Conservation (phyloP, 1,284 basidiomycete genomes). For the Puccinia novopanici region DNA sequence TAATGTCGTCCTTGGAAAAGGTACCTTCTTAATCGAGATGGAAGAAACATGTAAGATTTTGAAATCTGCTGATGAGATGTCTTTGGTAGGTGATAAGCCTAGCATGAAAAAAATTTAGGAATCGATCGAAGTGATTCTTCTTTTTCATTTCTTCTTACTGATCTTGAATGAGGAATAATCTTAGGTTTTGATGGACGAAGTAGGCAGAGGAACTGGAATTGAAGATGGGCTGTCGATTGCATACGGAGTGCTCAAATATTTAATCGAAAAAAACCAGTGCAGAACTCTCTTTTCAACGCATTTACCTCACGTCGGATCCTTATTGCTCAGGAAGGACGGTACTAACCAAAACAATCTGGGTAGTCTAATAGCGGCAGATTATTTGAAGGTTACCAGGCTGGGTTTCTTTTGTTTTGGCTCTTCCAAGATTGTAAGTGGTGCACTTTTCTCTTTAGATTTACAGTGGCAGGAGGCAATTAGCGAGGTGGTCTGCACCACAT, state of each 20-base stretch:
- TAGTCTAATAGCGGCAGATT: slow-evolving; percentile 53
- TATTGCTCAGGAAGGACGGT: slow-evolving; percentile 60
- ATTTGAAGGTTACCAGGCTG: slow-evolving; percentile 26
- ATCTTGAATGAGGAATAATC: neutral
- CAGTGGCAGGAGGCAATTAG: neutral
- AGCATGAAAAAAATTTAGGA: neutral
- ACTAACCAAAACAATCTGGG: slow-evolving; percentile 55
- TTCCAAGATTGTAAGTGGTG: slow-evolving; percentile 61
- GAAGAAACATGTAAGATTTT: slow-evolving; percentile 65
- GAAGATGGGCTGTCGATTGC: slow-evolving; percentile 89
- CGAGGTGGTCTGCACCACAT: neutral
- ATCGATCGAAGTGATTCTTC: neutral
- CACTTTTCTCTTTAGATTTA: slow-evolving; percentile 65
- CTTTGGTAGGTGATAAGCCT: slow-evolving; percentile 66
- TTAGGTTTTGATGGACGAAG: slow-evolving; percentile 95
- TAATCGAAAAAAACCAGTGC: slow-evolving; percentile 73
- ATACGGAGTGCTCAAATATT: slow-evolving; percentile 82
- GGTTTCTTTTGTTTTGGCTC: slow-evolving; percentile 41
- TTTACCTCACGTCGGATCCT: slow-evolving; percentile 87
- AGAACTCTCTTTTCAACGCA: slow-evolving; percentile 92
- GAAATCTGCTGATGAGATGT: slow-evolving; percentile 74
- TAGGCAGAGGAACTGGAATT: slow-evolving; percentile 90
- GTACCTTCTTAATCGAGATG: slow-evolving; percentile 71
- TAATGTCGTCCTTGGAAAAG: slow-evolving; percentile 86
- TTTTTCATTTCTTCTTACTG: neutral